These are phyloP conservation scores for Sphaerulina musiva DNA, from an alignment of 2,329 filamentous ascomycete genomes.

Conservation along the genomic window DNA sequence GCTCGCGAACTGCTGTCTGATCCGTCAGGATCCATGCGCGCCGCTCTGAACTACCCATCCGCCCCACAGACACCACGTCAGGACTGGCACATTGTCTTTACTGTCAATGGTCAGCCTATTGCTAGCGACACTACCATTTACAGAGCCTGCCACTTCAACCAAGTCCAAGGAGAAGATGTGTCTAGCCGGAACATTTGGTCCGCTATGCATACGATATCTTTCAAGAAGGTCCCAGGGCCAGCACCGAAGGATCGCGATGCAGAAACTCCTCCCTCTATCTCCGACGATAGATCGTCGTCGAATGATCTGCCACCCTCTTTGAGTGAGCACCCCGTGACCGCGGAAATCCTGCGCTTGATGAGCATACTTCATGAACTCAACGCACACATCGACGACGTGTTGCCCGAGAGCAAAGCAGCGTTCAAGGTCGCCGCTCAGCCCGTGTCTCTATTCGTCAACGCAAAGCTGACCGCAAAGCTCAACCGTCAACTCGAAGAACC, in stretches of 20 bases:
- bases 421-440: conserved; percentile 72
- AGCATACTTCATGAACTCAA: conserved; percentile 91
- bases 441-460: conserved; percentile 92
- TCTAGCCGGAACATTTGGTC: conserved; percentile 79
- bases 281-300: conserved; percentile 43
- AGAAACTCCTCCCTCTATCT: conserved; percentile 45
- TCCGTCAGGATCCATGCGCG: conserved; percentile 48
- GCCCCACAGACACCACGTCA: conserved; percentile 74
- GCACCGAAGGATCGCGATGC: conserved; percentile 66
- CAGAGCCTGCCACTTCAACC: conserved; percentile 75
- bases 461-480: conserved; percentile 93
- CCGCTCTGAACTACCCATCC: conserved; percentile 72
- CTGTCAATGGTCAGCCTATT: conserved; percentile 73
- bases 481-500: conserved; percentile 96
- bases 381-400: conserved; percentile 82
- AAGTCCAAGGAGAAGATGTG: conserved; percentile 57
- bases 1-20: conserved; percentile 36
- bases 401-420: conserved; percentile 61
- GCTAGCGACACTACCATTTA: conserved; percentile 93
- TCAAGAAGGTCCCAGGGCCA: conserved; percentile 76
- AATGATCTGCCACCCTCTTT: conserved; percentile 69
- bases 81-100: conserved; percentile 98
- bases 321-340: conserved; percentile 73
- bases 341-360: conserved; percentile 78
- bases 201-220: conserved; percentile 82